Evolutionary conservation across 768 basidiomycete species (phyloP), one percentile per base, ranked within the genome.

Genomic region (Hypholoma fasciculare): DNA sequence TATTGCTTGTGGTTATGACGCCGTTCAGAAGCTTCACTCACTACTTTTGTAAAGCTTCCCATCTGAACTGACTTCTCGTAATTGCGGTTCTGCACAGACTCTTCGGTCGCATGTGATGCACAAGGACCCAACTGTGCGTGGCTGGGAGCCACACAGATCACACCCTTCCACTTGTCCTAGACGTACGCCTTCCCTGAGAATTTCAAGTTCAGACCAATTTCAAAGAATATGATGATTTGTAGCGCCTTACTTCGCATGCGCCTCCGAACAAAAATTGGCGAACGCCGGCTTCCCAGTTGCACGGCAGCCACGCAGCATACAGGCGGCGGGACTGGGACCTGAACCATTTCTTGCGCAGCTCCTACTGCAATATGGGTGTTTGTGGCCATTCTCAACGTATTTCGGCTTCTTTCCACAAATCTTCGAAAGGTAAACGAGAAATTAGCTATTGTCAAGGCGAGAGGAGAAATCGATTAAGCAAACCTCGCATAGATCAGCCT

Each of bases 341-440:
- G 74, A 70, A 42, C 74, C 77, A 59, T 71, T 78, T 47, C 82
- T 75, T 54, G 86, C 86, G 65, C 86, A 87, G 50, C 79, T 84
- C 62, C 77, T 82, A 63, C 86, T 78, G 64, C 86, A 87, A 66
- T 82, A 88, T 34, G 80, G 77, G 63, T 87, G 84, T 60, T 76
- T 76, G 60, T 75, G 69, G 16, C 86, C 86, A 59, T 81, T 78
- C 62, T 86, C 86, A n/a, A 84, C 69, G 66, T 80, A 87, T 73
- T 83, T 87, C 13, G 85, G 83, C 67, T 79, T 85, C 58, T 74
- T 74, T 13, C 82, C 80, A 69, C 86, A 88, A 57, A 78, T 77
- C 86, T 87, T 56, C 50, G 27, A 16, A 44, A 37, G 51, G 19
- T 54, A 49, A 40, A 34, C 56, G 54, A 23, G 46, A 52, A 40